Base-by-base conservation (phyloP, 139 green algal species). In the Deuterostichococcus epilithicus region DNA sequence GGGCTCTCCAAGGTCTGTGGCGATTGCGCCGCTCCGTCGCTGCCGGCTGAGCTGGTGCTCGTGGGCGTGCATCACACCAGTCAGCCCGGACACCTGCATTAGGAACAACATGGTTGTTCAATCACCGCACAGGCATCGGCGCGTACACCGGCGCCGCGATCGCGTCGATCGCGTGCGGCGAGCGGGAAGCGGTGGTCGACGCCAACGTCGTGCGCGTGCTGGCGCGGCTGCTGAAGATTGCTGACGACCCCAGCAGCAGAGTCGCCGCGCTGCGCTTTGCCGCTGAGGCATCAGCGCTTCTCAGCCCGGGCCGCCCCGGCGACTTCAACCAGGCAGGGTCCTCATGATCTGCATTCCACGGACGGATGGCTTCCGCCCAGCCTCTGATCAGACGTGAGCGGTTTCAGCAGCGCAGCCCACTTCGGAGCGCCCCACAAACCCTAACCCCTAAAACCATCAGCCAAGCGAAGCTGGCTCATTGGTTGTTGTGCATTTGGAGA, bases 131-230 rank as follows among this genome's bases (percentile, higher is more conserved):
- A 90, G 93, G 94, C 18, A 88, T 98, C 33, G 94, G 94, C 0
- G 80, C 88, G 3, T 98, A 98, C 80, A 99, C 95, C 2, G 86
- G 86, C 13, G 87, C 83, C 39, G 95, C 95, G 13, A 88, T 99
- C 35, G 88, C 92, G 2, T 97, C 90, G 78, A 98, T 97, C 72
- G 95, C 91, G 0, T 97, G 95, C 74, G 78, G 79, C 52, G 75
- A 91, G 76, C 39, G 71, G 2, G 84, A 81, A 25, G 90, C 93
- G 20, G 91, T 90, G 42, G 94, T 99, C 44, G 95, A 99, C 76
- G 95, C 93, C 44, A 99, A 99, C 81, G 95, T 99, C 4, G 81
- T 98, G 4, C 84, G 94, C 32, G 93, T 98, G 25, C 39, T 97
- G 39, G 86, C 90, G 33, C 81, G 91, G 28, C 75, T 95, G 78